Conservation (phyloP, 305 asterid genomes). For the Solanum aculeatissimum region DNA sequence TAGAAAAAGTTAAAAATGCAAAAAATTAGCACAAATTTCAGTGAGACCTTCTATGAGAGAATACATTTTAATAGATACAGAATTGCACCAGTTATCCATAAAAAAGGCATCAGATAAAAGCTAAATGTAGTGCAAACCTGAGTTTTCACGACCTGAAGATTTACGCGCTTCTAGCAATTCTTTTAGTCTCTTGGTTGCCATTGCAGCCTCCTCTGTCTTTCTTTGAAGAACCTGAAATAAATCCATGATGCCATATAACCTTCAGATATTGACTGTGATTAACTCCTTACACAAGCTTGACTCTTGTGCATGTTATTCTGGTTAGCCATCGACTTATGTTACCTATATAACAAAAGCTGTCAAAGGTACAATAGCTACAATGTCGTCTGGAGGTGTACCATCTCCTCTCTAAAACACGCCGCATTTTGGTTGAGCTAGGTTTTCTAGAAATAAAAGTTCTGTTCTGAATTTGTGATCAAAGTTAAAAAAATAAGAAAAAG, state of each 20-base stretch:
- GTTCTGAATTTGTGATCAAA: neutral
- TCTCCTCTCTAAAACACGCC: neutral
- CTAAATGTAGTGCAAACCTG: conserved; percentile 34
- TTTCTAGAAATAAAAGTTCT: neutral
- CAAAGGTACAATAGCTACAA: neutral
- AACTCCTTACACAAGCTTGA: neutral
- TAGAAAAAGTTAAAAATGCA: neutral
- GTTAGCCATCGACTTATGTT: neutral
- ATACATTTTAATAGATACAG: neutral
- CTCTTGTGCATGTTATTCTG: neutral
- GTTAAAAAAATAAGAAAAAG: neutral
- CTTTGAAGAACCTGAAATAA: conserved; percentile 92
- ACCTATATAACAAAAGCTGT: neutral
- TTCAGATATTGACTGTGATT: neutral
- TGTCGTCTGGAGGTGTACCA: neutral
- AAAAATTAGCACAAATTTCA: neutral
- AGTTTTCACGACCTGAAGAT: conserved; percentile 77
- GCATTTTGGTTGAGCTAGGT: neutral
- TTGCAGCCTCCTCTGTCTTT: conserved; percentile 98
- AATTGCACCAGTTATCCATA: neutral
- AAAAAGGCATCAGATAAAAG: neutral
- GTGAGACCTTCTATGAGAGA: neutral
- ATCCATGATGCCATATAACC: neutral
- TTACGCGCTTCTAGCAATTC: conserved; percentile 98
- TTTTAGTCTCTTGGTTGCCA: conserved; percentile 97